Base-by-base conservation (phyloP, 2,329 filamentous ascomycete species). In the Alternaria viburni region DNA sequence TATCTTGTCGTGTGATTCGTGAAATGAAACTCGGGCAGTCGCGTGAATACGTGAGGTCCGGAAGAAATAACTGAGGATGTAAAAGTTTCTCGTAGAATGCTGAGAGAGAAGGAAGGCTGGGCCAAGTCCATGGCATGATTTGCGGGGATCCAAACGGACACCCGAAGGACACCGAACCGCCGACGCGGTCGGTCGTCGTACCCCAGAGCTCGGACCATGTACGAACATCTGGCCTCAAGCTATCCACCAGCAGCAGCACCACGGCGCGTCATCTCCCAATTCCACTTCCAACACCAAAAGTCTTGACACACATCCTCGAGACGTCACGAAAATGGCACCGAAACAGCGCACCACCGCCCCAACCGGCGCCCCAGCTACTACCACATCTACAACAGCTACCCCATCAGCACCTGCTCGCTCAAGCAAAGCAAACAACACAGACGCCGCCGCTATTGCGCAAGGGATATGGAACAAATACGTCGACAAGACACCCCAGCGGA, bases 401-500 rank as follows among this genome's bases (percentile, higher is more conserved):
- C 64, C 64, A 55, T 55, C 71, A 30, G 47, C 62, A 21, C 23
- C 60, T 6, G 62, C 69, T 36, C 59, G 70, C 28, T 63, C 77
- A 17, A 65, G 64, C 46, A 75, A 76, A 65, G 59, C 77, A n/a
- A 70, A 58, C 57, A 69, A 78, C 66, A 78, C 81, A 19, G 60
- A 77, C 81, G 45, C 80, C 82, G 41, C 59, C 75, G 84, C 90
- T 74, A 91, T 96, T 68, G 83, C 90, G 46, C 73, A 85, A 59
- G 89, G 89, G 76, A 86, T 97, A 71, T 91, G 90, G 87, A 84
- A 89, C 72, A 89, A 93, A 81, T 99, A 99, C 82, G 80, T 90
- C 59, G 84, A 90, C 70, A 86, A 89, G 71, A 99, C 96, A 47
- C 90, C 95, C 50, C 94, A 97, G 86, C 89, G 95, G 67, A 95